Base-by-base conservation (phyloP, 108 stramenopile species). In the Cyclotella distinguenda region DNA sequence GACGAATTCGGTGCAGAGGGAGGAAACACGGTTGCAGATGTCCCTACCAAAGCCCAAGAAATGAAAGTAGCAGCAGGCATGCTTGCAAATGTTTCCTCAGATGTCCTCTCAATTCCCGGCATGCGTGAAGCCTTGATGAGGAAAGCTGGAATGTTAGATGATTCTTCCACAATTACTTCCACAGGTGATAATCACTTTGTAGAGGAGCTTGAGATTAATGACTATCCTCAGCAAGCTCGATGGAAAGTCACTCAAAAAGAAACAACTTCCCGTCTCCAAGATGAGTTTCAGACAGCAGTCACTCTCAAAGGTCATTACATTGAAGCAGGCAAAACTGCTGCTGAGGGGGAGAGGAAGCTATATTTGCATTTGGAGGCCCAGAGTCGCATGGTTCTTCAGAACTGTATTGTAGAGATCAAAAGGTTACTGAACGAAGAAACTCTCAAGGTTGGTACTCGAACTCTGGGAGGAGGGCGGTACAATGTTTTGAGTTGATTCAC, bases 351-450 rank as follows among this genome's bases (percentile, higher is more conserved):
- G 64, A 79, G 88, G 40, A 82, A 77, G 56, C 77, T 97, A 26
- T 94, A 90, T 46, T 75, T 97, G 6, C 85, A 91, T 52, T 63
- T 97, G 47, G 96, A 97, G 58, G 91, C 93, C 11, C 81, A 81
- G 27, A 86, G 83, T 57, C 84, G 88, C 50, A 79, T 70, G 42
- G 79, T 87, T 38, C 64, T 97, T 38, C 60, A 74, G 31, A 89
- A 84, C 30, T 88, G 91, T 52, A 87, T 90, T 15, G 49, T 84
- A 22, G 96, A 97, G 66, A 88, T 95, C 13, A 81, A 80, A 33
- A 87, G 96, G 4, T 66, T 95, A n/a, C 68, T 97, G 54, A 94
- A 97, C 53, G 96, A 97, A 74, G 90, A 94, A 54, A 97, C 96
- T 30, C 64, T 95, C 39, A 82, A 86, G 34, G 93, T 91, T 15